Base-by-base conservation (phyloP, 768 basidiomycete species). In the Sporobolomyces phaffii region DNA sequence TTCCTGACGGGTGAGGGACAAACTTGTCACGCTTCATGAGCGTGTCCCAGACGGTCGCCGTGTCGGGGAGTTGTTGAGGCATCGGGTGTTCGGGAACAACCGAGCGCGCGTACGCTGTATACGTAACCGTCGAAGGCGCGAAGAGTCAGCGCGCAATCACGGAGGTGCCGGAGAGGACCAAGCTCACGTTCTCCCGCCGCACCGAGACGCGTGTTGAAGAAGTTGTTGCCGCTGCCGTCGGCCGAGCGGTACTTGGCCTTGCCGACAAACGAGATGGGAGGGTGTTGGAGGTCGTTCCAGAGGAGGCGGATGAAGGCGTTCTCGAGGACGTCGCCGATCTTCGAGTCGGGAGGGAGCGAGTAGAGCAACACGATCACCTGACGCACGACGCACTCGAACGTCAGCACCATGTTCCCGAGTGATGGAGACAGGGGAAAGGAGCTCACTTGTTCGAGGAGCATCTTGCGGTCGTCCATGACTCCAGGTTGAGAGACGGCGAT, bases 211-310 rank as follows among this genome's bases (percentile, higher is more conserved):
- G 90, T 89, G 41, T 80, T 75, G 60, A 81, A 80, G 49, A 85
- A 80, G 73, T 90, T 92, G 78, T 93, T 92, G 75, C 79, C 78
- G 5, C 85, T 84, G 10, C 91, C 91, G 76, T 92, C 90, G 5
- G 88, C 86, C 1, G 82, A 76, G 38, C 91, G 84, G 72, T 79
- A 86, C 7, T 22, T 49, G 40, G 26, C 14, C 43, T 50, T 29
- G n/a, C 69, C 69, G 49, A 65, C 64, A 64, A 52, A 61, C 5
- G 60, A 45, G 49, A 47, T 33, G 14, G 60, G 60, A n/a, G 69
- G 69, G 45, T 70, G 57, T 29, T 88, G 87, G 40, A 91, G 82
- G 76, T 89, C 89, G 66, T 86, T 84, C 71, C 71, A 72, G 28
- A 72, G 64, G 6, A 65, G 17, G 18, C 33, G 17, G 41, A 65